Base-by-base conservation (phyloP, 1,284 basidiomycete species). In the Inonotus hispidus region DNA sequence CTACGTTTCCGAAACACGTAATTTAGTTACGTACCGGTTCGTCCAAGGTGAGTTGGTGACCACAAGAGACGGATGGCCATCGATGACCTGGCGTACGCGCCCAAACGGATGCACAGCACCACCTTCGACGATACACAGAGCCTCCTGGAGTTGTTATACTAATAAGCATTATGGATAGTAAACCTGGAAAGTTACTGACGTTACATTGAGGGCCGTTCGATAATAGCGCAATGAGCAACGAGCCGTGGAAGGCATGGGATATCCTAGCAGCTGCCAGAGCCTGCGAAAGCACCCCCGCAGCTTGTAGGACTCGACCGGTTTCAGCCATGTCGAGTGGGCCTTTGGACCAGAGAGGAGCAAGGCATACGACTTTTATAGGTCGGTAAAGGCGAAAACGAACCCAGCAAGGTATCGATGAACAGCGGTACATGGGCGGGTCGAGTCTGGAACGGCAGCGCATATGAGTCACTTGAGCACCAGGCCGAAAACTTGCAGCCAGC, bases 211-310 rank as follows among this genome's bases (percentile, higher is more conserved):
- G 73, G 62, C 71, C 75, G 65, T 79, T 82, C 49, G 83, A 76
- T 39, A 90, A 75, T 5, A 83, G 71, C 32, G 87, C 81, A 29
- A 81, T 80, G 63, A 87, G 73, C 53, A 87, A 72, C 66, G 77
- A 83, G 21, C 87, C 87, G 68, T 88, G 76, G 73, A 88, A 88
- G 23, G 85, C 86, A 69, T 90, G 87, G 16, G 83, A 81, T 38
- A 87, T 79, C 57, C 73, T 74, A 43, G 71, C 71, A 56, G 76
- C 76, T 60, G 72, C 73, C 63, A 88, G 79, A 59, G 81, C 70
- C 62, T 72, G 72, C 55, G 85, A 87, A 70, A 88, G 82, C 64
- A 81, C 79, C 49, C 74, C 71, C 53, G 85, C 85, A 56, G 85
- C 84, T 73, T 86, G 81, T 68, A 88, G 71, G 66, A 87, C 77